Evolutionary conservation across 208 protist genomes (phyloP), one percentile per base, ranked within the genome.

Genomic region (Trypanosoma congolense): DNA sequence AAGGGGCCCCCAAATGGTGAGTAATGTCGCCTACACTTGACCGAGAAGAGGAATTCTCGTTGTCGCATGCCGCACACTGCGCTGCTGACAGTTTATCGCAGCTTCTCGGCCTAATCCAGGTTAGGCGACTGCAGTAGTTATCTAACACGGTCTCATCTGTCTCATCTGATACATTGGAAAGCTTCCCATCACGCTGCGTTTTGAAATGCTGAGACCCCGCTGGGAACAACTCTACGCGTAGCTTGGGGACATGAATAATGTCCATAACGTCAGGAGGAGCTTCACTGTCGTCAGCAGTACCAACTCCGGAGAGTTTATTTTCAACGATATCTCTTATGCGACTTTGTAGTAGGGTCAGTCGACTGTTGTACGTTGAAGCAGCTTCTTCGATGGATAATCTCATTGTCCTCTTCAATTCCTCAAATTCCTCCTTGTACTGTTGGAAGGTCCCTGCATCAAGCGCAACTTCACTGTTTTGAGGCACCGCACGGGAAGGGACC

Each of bases 311-410:
- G 21, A 2, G 1, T 31, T 14, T 49, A 25, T 44, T 19, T 22
- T 3, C 31, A 67, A 48, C 30, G 2, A 21, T 1, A 0, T 29
- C 0, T 5, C 31, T 28, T 31, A 67, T 2, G 30, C 35, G 30
- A 36, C 54, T 21, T 22, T 60, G 61, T 1, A 67, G 12, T 42
- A 9, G 10, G 19, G 6, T 4, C 10, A 67, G 29, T 42, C 45
- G 35, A 14, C 55, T 29, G 52, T 67, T 67, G 26, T 67, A 67
- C 19, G 44, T 25, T 30, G 1, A 24, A 41, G 60, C 28, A 30
- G 53, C 52, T 4, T 35, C 51, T 25, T 59, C 52, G 24, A 67
- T 18, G 29, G 61, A 33, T 28, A 31, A 19, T 43, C n/a, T 40
- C 36, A 59, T 31, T 5, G 26, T 29, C 26, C 46, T 18, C 3